Percentiles rank a stretch among this genome's conserved stretches.
These are phyloP conservation scores for Ascocoryne sarcoides DNA, from an alignment of 2,329 filamentous ascomycete species.

Conservation along the genomic window DNA sequence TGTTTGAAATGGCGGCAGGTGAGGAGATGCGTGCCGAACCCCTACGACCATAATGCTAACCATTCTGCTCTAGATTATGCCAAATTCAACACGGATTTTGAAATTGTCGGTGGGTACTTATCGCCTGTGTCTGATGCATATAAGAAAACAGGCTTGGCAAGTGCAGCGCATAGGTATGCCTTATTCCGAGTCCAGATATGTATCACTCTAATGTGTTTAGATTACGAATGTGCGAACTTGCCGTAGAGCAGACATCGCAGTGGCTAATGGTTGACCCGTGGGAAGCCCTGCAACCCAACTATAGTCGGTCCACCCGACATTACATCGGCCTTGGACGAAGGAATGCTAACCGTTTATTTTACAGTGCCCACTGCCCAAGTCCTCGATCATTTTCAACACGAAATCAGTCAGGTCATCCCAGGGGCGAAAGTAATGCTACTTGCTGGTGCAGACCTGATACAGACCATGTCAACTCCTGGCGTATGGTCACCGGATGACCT, in stretches of 20 bases:
- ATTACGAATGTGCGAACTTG: conserved; percentile 78
- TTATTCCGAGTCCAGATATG: background rate
- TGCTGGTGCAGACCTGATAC: conserved; percentile 67
- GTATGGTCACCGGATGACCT: conserved; percentile 82
- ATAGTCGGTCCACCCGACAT: conserved; percentile 34
- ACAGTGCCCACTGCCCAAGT: conserved; percentile 72
- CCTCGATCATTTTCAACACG: conserved; percentile 82
- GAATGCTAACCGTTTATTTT: background rate
- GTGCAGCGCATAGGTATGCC: conserved; percentile 55
- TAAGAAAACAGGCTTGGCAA: conserved; percentile 72
- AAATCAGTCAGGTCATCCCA: conserved; percentile 72
- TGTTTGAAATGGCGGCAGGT: conserved; percentile 73
- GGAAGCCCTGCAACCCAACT: conserved; percentile 78
- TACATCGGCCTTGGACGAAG: background rate
- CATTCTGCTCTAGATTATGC: conserved; percentile 49
- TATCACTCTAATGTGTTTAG: conserved; percentile 31
- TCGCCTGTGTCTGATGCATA: conserved; percentile 57
- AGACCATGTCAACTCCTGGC: conserved; percentile 62
- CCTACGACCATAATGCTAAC: background rate
- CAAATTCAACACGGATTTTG: conserved; percentile 66
- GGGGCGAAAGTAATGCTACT: conserved; percentile 76
- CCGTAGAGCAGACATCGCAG: conserved; percentile 52
- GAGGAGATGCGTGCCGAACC: background rate
- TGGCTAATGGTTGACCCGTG: conserved; percentile 85
- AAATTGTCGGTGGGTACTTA: conserved; percentile 79